These are phyloP conservation scores for Achaetomiella virescens DNA, from an alignment of 495 filamentous ascomycete species.

Conservation along the genomic window DNA sequence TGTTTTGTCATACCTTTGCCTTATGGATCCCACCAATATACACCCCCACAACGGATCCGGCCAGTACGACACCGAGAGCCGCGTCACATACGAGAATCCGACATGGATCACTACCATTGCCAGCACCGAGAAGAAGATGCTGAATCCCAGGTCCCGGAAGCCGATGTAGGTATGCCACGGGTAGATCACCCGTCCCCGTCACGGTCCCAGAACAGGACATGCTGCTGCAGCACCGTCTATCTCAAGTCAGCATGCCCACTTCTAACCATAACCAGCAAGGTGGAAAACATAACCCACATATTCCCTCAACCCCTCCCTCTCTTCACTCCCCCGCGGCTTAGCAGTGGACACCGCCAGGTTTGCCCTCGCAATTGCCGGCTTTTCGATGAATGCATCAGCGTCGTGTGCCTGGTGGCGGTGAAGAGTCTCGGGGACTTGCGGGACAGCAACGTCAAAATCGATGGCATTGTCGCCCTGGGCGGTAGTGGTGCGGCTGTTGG, in stretches of 20 bases:
- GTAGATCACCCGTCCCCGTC: constrained; percentile 45
- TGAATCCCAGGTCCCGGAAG: constrained; percentile 49
- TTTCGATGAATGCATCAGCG: constrained; percentile 10
- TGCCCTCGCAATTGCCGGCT: constrained; percentile 28
- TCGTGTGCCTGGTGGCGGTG: constrained; percentile 15
- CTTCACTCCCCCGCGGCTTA: constrained; percentile 29
- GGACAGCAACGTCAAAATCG: constrained; percentile 9
- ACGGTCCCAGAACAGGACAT: constrained; percentile 47
- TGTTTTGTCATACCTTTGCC: constrained; percentile 27
- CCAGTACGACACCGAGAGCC: constrained; percentile 37
- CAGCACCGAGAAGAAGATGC: constrained; percentile 38
- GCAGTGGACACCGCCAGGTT: constrained; percentile 30
- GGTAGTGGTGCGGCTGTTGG: neutral
- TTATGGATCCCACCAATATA: constrained; percentile 47
- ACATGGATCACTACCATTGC: constrained; percentile 43
- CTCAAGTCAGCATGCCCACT: no score
- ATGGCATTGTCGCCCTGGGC: neutral
- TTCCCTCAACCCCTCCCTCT: constrained; percentile 2
- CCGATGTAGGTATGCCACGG: constrained; percentile 49
- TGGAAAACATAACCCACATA: constrained; percentile 5
- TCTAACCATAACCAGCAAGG: neutral
- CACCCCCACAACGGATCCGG: constrained; percentile 38
- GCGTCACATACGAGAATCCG: constrained; percentile 48
- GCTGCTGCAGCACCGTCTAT: constrained; percentile 46
- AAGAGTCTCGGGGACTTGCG: neutral